These are phyloP conservation scores for Chimonanthus praecox DNA, from an alignment of 164 flowering plant genomes.

Conservation along the genomic window DNA sequence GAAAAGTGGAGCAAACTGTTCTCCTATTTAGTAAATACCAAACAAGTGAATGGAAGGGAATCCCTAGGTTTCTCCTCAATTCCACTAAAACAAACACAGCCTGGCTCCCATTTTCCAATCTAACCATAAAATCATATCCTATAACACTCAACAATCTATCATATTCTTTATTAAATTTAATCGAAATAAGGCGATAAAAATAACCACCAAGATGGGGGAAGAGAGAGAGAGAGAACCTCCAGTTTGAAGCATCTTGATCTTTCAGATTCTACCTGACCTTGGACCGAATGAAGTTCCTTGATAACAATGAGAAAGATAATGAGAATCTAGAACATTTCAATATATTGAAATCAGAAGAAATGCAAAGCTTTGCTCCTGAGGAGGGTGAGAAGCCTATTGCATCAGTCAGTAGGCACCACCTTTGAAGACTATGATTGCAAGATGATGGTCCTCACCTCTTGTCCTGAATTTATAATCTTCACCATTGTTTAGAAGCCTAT, in stretches of 20 bases:
- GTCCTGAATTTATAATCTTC: neutral
- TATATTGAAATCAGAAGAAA: neutral
- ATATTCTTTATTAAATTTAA: too few species aligned
- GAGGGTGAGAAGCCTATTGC: neutral
- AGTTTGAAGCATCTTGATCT: conserved; percentile 86
- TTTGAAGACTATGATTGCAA: too few species aligned
- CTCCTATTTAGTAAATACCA: too few species aligned
- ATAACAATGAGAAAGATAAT: conserved; percentile 14
- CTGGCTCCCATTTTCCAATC: neutral
- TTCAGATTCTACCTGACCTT: conserved; percentile 75
- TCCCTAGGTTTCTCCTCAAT: too few species aligned
- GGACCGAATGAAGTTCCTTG: conserved; percentile 86
- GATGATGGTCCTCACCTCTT: neutral
- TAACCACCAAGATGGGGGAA: conserved; percentile 2
- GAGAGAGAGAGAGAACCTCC: conserved; percentile 47
- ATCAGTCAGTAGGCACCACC: neutral
- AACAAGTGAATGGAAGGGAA: too few species aligned
- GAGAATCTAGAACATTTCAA: conserved; percentile 9
- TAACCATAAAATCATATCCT: neutral
- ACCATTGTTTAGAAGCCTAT: neutral
- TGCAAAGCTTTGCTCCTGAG: too few species aligned
- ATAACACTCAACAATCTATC: too few species aligned
- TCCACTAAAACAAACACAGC: too few species aligned
- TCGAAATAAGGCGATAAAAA: neutral
- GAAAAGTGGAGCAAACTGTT: too few species aligned